phyloP scores from a whole-genome alignment of 768 basidiomycete genomes.

The Fibroporia radiculosa region DNA sequence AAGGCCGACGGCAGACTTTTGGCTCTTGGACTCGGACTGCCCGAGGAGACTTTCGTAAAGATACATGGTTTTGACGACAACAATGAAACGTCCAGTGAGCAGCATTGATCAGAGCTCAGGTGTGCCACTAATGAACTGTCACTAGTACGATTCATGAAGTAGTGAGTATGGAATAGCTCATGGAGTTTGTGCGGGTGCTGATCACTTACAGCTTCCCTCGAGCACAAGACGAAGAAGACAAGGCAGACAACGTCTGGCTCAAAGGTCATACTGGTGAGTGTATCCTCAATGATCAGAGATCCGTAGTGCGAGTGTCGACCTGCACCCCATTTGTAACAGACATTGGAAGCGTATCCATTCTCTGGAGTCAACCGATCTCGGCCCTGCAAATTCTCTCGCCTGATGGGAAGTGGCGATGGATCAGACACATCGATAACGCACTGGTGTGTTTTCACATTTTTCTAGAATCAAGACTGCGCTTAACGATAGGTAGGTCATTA shows the following conservation, averaged over 20 bases:
- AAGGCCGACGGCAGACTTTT: slow-evolving; percentile 17
- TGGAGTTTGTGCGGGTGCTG: slow-evolving; percentile 9
- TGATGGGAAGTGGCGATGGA: slow-evolving; percentile 51
- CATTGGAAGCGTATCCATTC: slow-evolving; percentile 33
- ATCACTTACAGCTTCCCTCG: slow-evolving; percentile 22
- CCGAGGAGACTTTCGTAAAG: slow-evolving; percentile 26
- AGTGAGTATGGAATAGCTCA: slow-evolving; percentile 4
- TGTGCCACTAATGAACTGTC: neutral
- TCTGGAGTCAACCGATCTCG: slow-evolving; percentile 55
- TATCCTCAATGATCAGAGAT: neutral
- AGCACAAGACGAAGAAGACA: slow-evolving; percentile 24
- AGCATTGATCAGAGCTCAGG: neutral
- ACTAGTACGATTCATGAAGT: slow-evolving; percentile 23
- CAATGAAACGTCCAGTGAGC: slow-evolving; percentile 24
- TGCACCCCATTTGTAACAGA: slow-evolving; percentile 1
- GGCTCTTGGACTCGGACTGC: slow-evolving; percentile 26
- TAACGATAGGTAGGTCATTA: slow-evolving; percentile 27
- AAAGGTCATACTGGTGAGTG: slow-evolving; percentile 28
- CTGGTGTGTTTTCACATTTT: slow-evolving; percentile 31
- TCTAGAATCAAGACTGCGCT: slow-evolving; percentile 19
- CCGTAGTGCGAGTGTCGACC: neutral
- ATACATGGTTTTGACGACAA: slow-evolving; percentile 20
- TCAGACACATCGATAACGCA: slow-evolving; percentile 50
- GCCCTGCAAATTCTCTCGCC: slow-evolving; percentile 48
- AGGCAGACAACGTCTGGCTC: slow-evolving; percentile 26